Conservation (phyloP, 768 basidiomycete species). For the Podaxis sp. region DNA sequence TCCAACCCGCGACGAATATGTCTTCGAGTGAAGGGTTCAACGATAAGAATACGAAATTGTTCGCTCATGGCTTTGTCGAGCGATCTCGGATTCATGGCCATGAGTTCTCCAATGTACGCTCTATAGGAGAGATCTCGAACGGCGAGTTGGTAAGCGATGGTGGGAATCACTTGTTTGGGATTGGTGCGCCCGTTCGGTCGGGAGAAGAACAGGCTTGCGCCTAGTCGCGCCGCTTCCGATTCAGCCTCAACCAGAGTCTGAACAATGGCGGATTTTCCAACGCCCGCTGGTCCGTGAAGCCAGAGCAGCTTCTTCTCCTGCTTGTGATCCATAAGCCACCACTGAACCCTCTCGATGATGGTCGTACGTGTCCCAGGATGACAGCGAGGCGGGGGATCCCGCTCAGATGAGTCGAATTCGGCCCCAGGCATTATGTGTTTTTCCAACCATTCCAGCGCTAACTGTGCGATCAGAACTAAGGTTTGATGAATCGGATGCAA, state of each 20-base stretch:
- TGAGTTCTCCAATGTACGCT: slow-evolving; percentile 13
- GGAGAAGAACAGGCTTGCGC: slow-evolving; percentile 24
- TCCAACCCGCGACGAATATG: not conserved
- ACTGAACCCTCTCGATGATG: slow-evolving; percentile 13
- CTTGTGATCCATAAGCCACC: slow-evolving; percentile 13
- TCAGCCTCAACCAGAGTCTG: slow-evolving; percentile 29
- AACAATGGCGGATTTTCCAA: slow-evolving; percentile 28
- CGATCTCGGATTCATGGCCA: slow-evolving; percentile 2
- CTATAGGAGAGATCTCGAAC: not conserved
- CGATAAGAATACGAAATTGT: slow-evolving; percentile 17
- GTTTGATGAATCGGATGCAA: not conserved
- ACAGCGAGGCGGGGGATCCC: slow-evolving; percentile 14
- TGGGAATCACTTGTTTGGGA: slow-evolving; percentile 18
- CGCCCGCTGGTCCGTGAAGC: slow-evolving; percentile 26
- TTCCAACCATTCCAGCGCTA: not conserved
- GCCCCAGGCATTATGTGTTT: slow-evolving; percentile 11
- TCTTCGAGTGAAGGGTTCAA: slow-evolving; percentile 12
- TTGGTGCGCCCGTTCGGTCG: slow-evolving; percentile 4
- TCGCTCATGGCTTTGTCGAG: slow-evolving; percentile 11
- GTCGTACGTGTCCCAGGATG: slow-evolving; percentile 20
- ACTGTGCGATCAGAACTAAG: too few species aligned
- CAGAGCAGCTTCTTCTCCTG: slow-evolving; percentile 17
- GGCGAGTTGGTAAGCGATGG: slow-evolving; percentile 24
- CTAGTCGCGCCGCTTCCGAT: slow-evolving; percentile 8
- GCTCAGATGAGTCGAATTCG: slow-evolving; percentile 15